phyloP scores from a whole-genome alignment of 1,139 yeast genomes.

The Sugiyamaella neomexicana region DNA sequence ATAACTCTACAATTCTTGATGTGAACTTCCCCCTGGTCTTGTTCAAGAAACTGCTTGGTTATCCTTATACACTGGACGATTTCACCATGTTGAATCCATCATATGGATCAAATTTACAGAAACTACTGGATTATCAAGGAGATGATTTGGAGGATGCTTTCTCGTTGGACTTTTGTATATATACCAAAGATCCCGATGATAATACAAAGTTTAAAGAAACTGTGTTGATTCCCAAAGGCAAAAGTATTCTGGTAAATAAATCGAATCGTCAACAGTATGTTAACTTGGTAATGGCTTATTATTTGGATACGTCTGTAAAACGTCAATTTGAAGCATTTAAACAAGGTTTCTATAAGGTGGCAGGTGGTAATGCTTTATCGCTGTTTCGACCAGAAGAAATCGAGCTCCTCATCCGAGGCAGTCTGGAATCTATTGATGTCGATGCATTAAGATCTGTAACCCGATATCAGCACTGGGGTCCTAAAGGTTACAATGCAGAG shows the following conservation, averaged over 20 bases:
- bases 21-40: constrained; percentile 71
- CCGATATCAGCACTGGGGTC: constrained; percentile 64
- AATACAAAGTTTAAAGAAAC: constrained; percentile 32
- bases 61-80: constrained; percentile 60
- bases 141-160: constrained; percentile 49
- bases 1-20: constrained; percentile 84
- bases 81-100: constrained; percentile 66
- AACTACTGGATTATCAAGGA: constrained; percentile 50
- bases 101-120: constrained; percentile 57
- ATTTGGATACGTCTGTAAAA: constrained; percentile 55
- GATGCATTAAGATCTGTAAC: constrained; percentile 69
- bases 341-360: constrained; percentile 71
- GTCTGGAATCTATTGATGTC: constrained; percentile 65
- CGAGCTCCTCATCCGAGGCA: constrained; percentile 76
- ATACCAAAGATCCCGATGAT: constrained; percentile 29
- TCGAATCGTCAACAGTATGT: constrained; percentile 62
- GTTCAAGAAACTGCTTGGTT: constrained; percentile 69
- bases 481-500: constrained; percentile 42
- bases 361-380: constrained; percentile 77
- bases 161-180: constrained; percentile 52
- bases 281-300: constrained; percentile 58
- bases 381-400: constrained; percentile 81
- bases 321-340: constrained; percentile 58
- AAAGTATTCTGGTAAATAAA: constrained; percentile 51
- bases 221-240: constrained; percentile 62